Percentiles rank a stretch among this genome's conserved stretches.
These are phyloP conservation scores for Sutorius eximius DNA, from an alignment of 1,284 basidiomycete species.

Conservation along the genomic window DNA sequence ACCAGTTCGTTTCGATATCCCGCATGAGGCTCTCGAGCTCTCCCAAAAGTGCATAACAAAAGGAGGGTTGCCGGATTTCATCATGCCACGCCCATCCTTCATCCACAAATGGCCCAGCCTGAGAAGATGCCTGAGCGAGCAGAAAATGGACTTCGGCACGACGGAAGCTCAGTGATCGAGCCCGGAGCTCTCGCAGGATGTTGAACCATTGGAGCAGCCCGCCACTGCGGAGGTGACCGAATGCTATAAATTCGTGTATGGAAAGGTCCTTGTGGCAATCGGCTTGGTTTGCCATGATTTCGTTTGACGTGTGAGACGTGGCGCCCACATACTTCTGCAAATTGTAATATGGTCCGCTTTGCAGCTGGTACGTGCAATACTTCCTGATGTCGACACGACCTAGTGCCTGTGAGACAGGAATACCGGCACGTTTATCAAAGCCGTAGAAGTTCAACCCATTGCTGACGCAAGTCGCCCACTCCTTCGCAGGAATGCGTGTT, in stretches of 20 bases:
- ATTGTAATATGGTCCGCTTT: constrained; percentile 33
- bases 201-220: constrained; percentile 45
- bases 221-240: constrained; percentile 45
- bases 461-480: constrained; percentile 33
- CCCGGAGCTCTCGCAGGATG: neutral
- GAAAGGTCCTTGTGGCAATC: constrained; percentile 38
- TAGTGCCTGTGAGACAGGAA: constrained; percentile 15
- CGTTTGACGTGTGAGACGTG: constrained; percentile 44
- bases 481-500: constrained; percentile 28
- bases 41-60: neutral
- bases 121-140: neutral
- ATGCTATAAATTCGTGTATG: constrained; percentile 46
- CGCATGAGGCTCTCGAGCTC: neutral
- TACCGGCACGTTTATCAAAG: constrained; percentile 15
- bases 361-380: constrained; percentile 36
- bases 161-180: neutral
- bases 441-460: constrained; percentile 35
- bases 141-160: neutral
- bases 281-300: constrained; percentile 42
- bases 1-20: neutral
- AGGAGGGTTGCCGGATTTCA: neutral
- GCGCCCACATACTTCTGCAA: constrained; percentile 39
- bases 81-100: neutral
- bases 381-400: constrained; percentile 6
- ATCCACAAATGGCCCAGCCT: neutral